Evolutionary conservation across 129 eudicot species (phyloP).

Genomic region (Scalesia atractyloides): DNA sequence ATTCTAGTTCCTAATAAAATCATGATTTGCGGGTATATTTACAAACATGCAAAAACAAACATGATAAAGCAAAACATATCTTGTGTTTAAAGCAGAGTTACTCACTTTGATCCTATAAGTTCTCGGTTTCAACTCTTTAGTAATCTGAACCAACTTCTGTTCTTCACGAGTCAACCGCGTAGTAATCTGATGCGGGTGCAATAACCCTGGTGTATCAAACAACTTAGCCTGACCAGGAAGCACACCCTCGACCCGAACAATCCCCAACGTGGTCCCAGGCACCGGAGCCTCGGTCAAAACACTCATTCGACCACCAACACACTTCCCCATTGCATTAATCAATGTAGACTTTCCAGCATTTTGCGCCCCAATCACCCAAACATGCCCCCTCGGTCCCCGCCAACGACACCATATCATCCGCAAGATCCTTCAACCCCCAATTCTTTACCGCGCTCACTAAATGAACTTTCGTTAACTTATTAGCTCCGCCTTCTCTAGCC

Average conservation of each 20-base stretch:
- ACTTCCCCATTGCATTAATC: slow-evolving; percentile 86
- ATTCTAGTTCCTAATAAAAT: not conserved
- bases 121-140: slow-evolving; percentile 86
- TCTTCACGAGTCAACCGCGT: slow-evolving; percentile 84
- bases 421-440: slow-evolving; percentile 88
- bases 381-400: slow-evolving; percentile 89
- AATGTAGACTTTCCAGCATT: slow-evolving; percentile 93
- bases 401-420: slow-evolving; percentile 72
- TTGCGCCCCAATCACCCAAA: slow-evolving; percentile 98
- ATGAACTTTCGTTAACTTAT: slow-evolving; percentile 77
- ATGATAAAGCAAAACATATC: slow-evolving; percentile 4
- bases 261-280: slow-evolving; percentile 97
- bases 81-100: slow-evolving; percentile 5
- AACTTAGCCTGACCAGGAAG: slow-evolving; percentile 76
- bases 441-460: slow-evolving; percentile 83
- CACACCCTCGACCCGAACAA: slow-evolving; percentile 79
- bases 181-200: slow-evolving; percentile 91
- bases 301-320: slow-evolving; percentile 58
- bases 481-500: slow-evolving; percentile 82
- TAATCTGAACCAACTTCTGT: slow-evolving; percentile 72
- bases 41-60: not conserved
- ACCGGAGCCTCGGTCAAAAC: slow-evolving; percentile 94
- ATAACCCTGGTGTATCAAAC: slow-evolving; percentile 95
- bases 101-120: slow-evolving; percentile 88
- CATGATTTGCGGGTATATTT: not conserved